A percentile compares a stretch with the other conserved stretches of the same genome.
These are phyloP conservation scores for Aspergillus ostianus DNA, from an alignment of 495 filamentous ascomycete genomes.

Conservation along the genomic window DNA sequence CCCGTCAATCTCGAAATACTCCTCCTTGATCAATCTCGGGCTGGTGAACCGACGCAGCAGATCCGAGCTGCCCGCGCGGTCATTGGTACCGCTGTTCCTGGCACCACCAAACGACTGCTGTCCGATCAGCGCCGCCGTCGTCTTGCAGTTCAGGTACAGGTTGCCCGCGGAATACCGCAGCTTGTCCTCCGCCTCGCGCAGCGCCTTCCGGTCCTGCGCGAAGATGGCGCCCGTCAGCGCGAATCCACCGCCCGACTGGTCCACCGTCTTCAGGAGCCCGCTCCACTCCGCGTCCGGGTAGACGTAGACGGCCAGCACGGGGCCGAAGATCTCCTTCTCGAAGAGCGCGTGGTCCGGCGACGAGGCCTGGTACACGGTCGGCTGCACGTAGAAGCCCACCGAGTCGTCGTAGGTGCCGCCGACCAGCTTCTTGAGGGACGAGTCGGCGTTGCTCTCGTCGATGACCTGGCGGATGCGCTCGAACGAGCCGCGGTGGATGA, in stretches of 20 bases:
- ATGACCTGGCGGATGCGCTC: slow-evolving; percentile 67
- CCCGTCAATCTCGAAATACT: slow-evolving; percentile 59
- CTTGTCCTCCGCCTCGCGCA: slow-evolving; percentile 68
- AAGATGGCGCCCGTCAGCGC: slow-evolving; percentile 79
- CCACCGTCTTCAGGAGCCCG: slow-evolving; percentile 53
- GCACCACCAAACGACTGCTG: slow-evolving; percentile 81
- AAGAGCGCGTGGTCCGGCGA: slow-evolving; percentile 64
- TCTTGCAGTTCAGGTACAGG: slow-evolving; percentile 88
- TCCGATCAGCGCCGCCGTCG: slow-evolving; percentile 76
- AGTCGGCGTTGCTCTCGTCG: slow-evolving; percentile 64
- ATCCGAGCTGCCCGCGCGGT: slow-evolving; percentile 73
- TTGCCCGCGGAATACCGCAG: slow-evolving; percentile 79
- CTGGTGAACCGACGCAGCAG: slow-evolving; percentile 69
- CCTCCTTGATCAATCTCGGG: slow-evolving; percentile 75
- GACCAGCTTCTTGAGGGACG: slow-evolving; percentile 58
- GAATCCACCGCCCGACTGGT: slow-evolving; percentile 61
- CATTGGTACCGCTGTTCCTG: slow-evolving; percentile 75
- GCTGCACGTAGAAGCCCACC: slow-evolving; percentile 68
- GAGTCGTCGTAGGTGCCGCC: slow-evolving; percentile 70
- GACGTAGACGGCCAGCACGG: slow-evolving; percentile 65
- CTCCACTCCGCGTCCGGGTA: slow-evolving; percentile 65
- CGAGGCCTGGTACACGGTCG: slow-evolving; percentile 66
- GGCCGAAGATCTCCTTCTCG: slow-evolving; percentile 74
- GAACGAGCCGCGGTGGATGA: slow-evolving; percentile 72
- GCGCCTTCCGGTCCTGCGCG: slow-evolving; percentile 62